phyloP scores from a whole-genome alignment of 116 monocot species.

The Iris pallida region DNA sequence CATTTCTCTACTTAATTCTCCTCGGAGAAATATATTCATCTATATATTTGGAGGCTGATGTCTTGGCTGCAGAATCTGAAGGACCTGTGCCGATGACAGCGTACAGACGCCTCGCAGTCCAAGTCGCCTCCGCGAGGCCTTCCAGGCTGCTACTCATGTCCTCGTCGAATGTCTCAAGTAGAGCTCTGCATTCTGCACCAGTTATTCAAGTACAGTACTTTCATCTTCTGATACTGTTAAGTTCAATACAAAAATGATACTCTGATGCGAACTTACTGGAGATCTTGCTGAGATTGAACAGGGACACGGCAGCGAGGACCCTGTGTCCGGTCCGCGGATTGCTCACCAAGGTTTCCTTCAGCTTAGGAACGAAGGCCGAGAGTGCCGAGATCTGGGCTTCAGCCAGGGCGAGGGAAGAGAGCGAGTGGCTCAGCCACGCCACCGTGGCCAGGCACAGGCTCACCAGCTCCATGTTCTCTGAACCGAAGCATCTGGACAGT shows the following conservation, averaged over 20 bases:
- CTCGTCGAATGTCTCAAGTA: slow-evolving; percentile 24
- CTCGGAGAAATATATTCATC: too few species aligned
- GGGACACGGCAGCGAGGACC: slow-evolving; percentile 33
- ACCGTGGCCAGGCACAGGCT: slow-evolving; percentile 30
- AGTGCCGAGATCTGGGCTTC: slow-evolving; percentile 25
- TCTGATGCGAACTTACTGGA: too few species aligned
- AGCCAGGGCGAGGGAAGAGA: slow-evolving; percentile 16
- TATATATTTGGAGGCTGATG: too few species aligned
- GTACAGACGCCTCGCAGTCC: slow-evolving; percentile 32
- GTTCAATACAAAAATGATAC: too few species aligned
- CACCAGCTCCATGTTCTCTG: slow-evolving; percentile 18
- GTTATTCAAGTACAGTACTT: too few species aligned
- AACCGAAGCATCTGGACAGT: slow-evolving; percentile 33
- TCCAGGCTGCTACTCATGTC: slow-evolving; percentile 24
- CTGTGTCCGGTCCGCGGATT: slow-evolving; percentile 19
- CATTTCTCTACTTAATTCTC: too few species aligned
- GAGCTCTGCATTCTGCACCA: slow-evolving; percentile 33
- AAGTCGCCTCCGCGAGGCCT: slow-evolving; percentile 26
- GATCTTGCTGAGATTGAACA: slow-evolving; percentile 47
- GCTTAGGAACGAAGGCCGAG: slow-evolving; percentile 24
- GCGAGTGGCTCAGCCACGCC: slow-evolving; percentile 45
- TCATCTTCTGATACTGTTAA: too few species aligned
- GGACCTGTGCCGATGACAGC: too few species aligned
- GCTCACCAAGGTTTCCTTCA: slow-evolving; percentile 23
- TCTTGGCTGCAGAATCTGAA: too few species aligned